A percentile compares a stretch with the other conserved stretches of the same genome.
Conservation (phyloP, 495 filamentous ascomycete genomes). For the Penicillium arizonense region DNA sequence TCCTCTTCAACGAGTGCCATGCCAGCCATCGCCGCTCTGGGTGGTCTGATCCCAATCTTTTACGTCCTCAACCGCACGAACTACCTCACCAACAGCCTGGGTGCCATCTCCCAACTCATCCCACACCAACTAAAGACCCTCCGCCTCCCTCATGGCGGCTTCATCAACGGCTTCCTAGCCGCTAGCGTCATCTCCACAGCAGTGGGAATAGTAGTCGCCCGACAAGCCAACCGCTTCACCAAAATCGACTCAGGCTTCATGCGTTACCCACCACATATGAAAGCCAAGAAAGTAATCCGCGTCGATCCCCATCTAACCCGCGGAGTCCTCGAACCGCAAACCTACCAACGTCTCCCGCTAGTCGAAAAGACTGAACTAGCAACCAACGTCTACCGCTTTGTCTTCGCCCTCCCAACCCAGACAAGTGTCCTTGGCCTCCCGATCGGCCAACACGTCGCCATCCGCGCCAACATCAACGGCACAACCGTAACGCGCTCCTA, state of each 20-base stretch:
- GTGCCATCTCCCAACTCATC: slow-evolving; percentile 10
- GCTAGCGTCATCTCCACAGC: slow-evolving; percentile 25
- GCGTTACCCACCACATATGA: slow-evolving; percentile 40
- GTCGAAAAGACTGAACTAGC: slow-evolving; percentile 42
- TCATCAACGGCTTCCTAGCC: slow-evolving; percentile 35
- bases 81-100: slow-evolving; percentile 4
- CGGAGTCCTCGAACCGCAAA: slow-evolving; percentile 45
- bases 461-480: slow-evolving; percentile 44
- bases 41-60: slow-evolving; percentile 13
- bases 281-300: slow-evolving; percentile 24
- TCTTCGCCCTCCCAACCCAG: slow-evolving; percentile 45
- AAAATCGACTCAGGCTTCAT: slow-evolving; percentile 35
- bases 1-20: slow-evolving; percentile 7
- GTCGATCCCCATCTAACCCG: slow-evolving; percentile 30
- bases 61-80: slow-evolving; percentile 10
- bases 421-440: slow-evolving; percentile 47
- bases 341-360: slow-evolving; percentile 44
- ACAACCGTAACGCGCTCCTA: slow-evolving; percentile 45
- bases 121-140: slow-evolving; percentile 12
- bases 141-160: slow-evolving; percentile 23
- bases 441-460: slow-evolving; percentile 53
- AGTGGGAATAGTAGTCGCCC: slow-evolving; percentile 21
- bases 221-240: slow-evolving; percentile 25
- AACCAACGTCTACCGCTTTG: slow-evolving; percentile 45
- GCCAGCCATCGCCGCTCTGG: slow-evolving; percentile 11